Evolutionary conservation across 2,329 filamentous ascomycete species (phyloP).

Genomic region (Ampelomyces quisqualis): DNA sequence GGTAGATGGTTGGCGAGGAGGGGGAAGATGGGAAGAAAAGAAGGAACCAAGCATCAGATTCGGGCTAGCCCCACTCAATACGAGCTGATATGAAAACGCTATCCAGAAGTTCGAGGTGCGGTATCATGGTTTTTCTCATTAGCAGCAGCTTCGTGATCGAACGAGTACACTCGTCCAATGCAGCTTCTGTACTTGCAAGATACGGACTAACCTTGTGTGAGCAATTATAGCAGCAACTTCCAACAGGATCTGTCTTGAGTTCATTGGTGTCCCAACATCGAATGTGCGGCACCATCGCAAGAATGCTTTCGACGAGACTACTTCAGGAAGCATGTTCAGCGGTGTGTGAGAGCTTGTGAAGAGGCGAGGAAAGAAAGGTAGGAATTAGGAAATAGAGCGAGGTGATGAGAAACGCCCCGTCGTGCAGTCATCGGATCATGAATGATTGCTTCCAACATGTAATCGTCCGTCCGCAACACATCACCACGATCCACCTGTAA

Average conservation of each 20-base stretch:
- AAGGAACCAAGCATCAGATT: too few relatives aligned
- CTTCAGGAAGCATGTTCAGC: constrained; percentile 1
- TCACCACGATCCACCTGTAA: neutral
- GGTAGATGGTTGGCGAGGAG: neutral
- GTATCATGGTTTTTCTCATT: neutral
- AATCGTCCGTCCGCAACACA: too few relatives aligned
- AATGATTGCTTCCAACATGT: too few relatives aligned
- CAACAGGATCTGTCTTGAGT: neutral
- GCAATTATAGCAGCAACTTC: too few relatives aligned
- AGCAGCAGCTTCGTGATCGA: too few relatives aligned
- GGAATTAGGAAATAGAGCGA: neutral
- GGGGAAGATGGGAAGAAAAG: too few relatives aligned
- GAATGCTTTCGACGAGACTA: constrained; percentile 2
- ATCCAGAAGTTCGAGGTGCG: neutral
- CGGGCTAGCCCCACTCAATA: too few relatives aligned
- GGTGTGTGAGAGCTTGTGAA: too few relatives aligned
- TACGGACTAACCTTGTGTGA: too few relatives aligned
- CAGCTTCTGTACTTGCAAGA: neutral
- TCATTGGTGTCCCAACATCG: neutral
- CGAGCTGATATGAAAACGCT: neutral
- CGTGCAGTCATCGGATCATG: too few relatives aligned
- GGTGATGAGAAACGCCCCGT: too few relatives aligned
- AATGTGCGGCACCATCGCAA: neutral
- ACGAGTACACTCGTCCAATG: too few relatives aligned
- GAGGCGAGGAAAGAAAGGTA: neutral